Base-by-base conservation (phyloP, 192 early-diverging fungal species). In the Entomortierella parvispora region DNA sequence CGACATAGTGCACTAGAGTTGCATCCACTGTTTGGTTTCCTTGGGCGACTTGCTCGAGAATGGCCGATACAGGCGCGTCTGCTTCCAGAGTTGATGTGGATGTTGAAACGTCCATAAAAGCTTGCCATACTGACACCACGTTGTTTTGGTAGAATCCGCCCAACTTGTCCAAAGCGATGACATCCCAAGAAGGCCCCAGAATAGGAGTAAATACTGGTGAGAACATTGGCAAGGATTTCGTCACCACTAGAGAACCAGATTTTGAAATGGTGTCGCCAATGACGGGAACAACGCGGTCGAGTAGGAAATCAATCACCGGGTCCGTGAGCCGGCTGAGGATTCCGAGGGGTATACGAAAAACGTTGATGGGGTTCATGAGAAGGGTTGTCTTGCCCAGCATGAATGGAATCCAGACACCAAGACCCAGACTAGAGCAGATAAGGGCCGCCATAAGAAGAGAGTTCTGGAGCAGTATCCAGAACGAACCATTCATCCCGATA, bases 401-500 rank as follows among this genome's bases (percentile, higher is more conserved):
- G 58, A 87, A 93, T 2, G 96, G 96, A 4, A 93, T 69, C 93
- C 93, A 96, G 20, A 90, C 82, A 2, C 92, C 90, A 26, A 87
- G 79, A 34, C 85, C 88, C 44, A 99, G 67, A 20, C 92, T 90
- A 49, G 91, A 82, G n/a, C 87, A 72, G n/a, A 97, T 90, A 62
- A 97, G 71, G 12, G 93, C 67, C 8, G 91, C 56, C 43, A 96
- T 93, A 23, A 96, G 84, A 9, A 91, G 83, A 50, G 93, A 93
- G 72, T 95, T 94, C 68, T 96, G 93, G 11, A 91, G 47, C 0
- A 97, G 69, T 58, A 91, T 84, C 71, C 89, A 83, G n/a, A 92
- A 62, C 15, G 95, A 92, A 0, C 97, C 97, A 8, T 92, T 86
- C 71, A 99, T 87, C 10, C 97, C 97, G 53, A 98, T 85, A n/a